A percentile compares a stretch with the other conserved stretches of the same genome.
Conservation (phyloP, 495 filamentous ascomycete genomes). For the Podospora pseudopauciseta region DNA sequence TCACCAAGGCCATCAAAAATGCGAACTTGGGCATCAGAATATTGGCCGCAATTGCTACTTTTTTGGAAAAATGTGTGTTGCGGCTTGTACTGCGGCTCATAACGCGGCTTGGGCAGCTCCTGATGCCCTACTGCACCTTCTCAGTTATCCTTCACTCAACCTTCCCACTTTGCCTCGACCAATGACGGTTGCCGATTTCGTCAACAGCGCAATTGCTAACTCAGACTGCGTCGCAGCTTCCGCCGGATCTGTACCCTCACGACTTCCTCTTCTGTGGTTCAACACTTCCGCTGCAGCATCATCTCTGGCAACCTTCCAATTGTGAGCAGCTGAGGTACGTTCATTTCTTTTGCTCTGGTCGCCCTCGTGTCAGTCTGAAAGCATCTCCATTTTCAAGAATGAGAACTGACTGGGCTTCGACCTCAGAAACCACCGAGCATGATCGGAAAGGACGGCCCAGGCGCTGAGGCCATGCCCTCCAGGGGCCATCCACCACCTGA, state of each 20-base stretch:
- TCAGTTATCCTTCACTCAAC: not conserved
- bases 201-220: not conserved
- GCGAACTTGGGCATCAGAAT: not conserved
- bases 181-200: not conserved
- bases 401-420: not conserved
- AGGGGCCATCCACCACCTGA: not conserved
- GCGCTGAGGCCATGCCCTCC: not conserved
- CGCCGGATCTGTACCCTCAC: not conserved
- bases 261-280: not conserved
- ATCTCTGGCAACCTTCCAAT: not conserved
- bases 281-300: not conserved
- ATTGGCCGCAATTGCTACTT: not conserved
- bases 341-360: not conserved
- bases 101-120: too few species aligned
- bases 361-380: not conserved
- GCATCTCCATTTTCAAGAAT: not conserved
- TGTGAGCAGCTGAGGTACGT: not conserved
- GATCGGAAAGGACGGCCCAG: conserved; percentile 14
- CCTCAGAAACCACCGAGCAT: conserved; percentile 6
- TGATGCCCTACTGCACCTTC: not conserved
- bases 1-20: not conserved
- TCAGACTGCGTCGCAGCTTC: not conserved
- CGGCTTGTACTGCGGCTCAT: too few species aligned
- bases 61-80: not conserved
- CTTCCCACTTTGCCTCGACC: not conserved